Conservation (phyloP, 2,329 filamentous ascomycete species). For the Aspergillus novofumigatus region DNA sequence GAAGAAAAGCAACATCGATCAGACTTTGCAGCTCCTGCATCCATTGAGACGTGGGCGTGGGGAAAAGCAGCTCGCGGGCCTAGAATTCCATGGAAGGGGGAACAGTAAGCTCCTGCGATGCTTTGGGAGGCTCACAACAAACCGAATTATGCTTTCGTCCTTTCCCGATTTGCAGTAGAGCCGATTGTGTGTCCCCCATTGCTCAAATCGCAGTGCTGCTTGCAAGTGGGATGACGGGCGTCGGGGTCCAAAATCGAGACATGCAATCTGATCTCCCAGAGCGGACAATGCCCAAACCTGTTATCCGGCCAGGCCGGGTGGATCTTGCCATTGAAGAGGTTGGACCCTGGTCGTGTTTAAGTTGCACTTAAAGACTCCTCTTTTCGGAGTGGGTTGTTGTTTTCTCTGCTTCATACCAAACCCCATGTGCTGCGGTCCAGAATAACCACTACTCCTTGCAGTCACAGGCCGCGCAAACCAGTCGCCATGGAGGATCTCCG, state of each 20-base stretch:
- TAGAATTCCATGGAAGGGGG: neutral
- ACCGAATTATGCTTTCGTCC: neutral
- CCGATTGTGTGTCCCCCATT: neutral
- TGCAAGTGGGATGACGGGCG: neutral
- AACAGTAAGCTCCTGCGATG: neutral
- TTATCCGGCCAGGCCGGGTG: neutral
- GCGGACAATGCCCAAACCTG: neutral
- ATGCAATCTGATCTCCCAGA: neutral
- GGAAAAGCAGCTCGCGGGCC: neutral
- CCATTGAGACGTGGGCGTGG: neutral
- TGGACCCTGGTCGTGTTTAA: neutral
- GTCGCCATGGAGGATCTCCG: constrained; percentile 26
- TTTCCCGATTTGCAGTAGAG: neutral
- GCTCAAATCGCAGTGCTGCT: neutral
- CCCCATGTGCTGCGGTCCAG: neutral
- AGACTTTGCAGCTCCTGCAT: neutral
- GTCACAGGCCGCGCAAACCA: constrained; percentile 3
- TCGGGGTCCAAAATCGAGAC: neutral
- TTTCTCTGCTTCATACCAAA: neutral
- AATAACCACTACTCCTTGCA: neutral
- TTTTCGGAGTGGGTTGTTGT: neutral
- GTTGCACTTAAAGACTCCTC: neutral
- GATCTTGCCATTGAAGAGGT: neutral
- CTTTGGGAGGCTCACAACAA: neutral
- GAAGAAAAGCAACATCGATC: neutral